Conservation (phyloP, 129 eudicot genomes). For the Deinandra increscens region DNA sequence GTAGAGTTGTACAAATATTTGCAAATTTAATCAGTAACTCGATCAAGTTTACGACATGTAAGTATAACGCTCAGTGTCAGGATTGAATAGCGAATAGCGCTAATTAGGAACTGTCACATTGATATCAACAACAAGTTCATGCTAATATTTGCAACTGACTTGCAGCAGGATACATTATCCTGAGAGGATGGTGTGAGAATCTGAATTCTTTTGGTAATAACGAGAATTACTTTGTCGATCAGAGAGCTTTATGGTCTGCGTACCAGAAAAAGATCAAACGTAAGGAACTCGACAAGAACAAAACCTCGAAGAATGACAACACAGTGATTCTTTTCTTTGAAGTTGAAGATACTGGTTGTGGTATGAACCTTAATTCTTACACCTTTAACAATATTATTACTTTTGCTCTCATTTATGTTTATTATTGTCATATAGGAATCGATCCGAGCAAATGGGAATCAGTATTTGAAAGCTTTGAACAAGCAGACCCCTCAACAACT, state of each 20-base stretch:
- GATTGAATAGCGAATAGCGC: background rate
- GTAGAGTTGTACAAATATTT: slow-evolving; percentile 86
- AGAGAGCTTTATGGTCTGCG: slow-evolving; percentile 40
- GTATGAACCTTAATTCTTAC: slow-evolving; percentile 44
- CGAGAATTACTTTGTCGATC: slow-evolving; percentile 34
- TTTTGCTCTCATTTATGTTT: slow-evolving; percentile 3
- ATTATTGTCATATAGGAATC: slow-evolving; percentile 51
- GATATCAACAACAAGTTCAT: background rate
- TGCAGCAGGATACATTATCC: slow-evolving; percentile 79
- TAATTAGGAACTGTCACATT: background rate
- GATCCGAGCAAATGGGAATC: slow-evolving; percentile 98
- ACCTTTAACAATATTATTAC: slow-evolving; percentile 12
- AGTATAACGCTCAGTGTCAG: slow-evolving; percentile 27
- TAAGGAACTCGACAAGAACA: slow-evolving; percentile 41
- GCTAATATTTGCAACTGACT: slow-evolving; percentile 27
- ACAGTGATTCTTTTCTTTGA: slow-evolving; percentile 75
- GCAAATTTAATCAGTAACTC: slow-evolving; percentile 97
- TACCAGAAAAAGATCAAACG: slow-evolving; percentile 41
- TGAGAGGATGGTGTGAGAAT: slow-evolving; percentile 92
- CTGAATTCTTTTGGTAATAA: slow-evolving; percentile 30
- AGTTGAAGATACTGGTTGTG: slow-evolving; percentile 93
- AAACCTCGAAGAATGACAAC: slow-evolving; percentile 52
- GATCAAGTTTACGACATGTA: slow-evolving; percentile 88
- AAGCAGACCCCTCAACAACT: slow-evolving; percentile 97
- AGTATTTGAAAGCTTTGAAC: slow-evolving; percentile 96